phyloP scores from a whole-genome alignment of 345 rosid genomes.

The Chamaenerion angustifolium region DNA sequence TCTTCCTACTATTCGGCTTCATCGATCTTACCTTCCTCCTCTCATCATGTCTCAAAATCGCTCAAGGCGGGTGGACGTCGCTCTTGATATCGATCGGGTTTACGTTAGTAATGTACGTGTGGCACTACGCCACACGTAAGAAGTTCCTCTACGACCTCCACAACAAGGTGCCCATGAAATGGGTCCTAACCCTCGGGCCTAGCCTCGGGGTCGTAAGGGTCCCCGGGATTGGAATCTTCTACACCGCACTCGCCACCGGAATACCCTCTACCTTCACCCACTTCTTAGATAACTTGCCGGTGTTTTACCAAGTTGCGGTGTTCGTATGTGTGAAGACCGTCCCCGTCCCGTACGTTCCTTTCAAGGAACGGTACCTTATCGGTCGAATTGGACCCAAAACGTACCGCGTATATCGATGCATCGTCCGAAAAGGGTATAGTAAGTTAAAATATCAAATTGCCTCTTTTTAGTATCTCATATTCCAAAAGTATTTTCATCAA shows the following conservation, averaged over 20 bases:
- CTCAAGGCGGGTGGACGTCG: slow-evolving; percentile 73
- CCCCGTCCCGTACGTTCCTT: slow-evolving; percentile 69
- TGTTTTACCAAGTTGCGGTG: slow-evolving; percentile 82
- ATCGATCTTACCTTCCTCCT: slow-evolving; percentile 56
- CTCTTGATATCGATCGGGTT: slow-evolving; percentile 42
- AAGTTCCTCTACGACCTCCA: slow-evolving; percentile 68
- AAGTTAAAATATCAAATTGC: no score
- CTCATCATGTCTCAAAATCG: slow-evolving; percentile 46
- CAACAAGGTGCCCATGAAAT: slow-evolving; percentile 71
- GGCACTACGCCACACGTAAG: slow-evolving; percentile 79
- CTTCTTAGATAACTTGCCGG: slow-evolving; percentile 73
- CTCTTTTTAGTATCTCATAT: no score
- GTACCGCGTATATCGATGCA: slow-evolving; percentile 76
- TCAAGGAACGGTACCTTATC: slow-evolving; percentile 71
- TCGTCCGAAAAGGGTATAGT: slow-evolving; percentile 65
- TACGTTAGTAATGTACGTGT: slow-evolving; percentile 44
- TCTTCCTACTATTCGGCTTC: slow-evolving; percentile 46
- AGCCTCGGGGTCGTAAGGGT: slow-evolving; percentile 78
- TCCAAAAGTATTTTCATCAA: no score
- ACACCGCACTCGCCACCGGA: slow-evolving; percentile 64
- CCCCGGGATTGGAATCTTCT: slow-evolving; percentile 90
- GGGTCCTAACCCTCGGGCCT: slow-evolving; percentile 64
- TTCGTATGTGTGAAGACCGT: slow-evolving; percentile 78
- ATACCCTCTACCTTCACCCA: slow-evolving; percentile 74
- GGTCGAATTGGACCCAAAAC: slow-evolving; percentile 93